These are phyloP conservation scores for Daldinia concentrica DNA, from an alignment of 495 filamentous ascomycete genomes.

Conservation along the genomic window DNA sequence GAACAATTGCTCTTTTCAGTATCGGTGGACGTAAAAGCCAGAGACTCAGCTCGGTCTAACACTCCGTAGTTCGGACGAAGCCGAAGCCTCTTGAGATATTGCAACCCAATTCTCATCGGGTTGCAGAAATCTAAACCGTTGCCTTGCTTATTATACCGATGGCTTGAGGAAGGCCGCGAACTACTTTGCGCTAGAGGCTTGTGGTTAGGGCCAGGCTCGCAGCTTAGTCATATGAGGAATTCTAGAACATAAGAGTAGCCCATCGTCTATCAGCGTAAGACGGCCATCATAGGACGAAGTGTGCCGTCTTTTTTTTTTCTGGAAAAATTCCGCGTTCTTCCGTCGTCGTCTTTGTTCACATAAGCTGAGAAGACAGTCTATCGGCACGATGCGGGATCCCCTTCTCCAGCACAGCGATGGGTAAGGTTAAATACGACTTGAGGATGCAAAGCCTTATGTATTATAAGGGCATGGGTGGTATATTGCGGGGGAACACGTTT, in stretches of 20 bases:
- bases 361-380: constrained; percentile 5
- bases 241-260: constrained; percentile 14
- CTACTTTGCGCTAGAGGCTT: constrained; percentile 21
- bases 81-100: constrained; percentile 24
- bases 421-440: constrained; percentile 13
- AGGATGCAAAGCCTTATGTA: neutral
- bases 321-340: constrained; percentile 16
- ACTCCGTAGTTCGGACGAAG: constrained; percentile 19
- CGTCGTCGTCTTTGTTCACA: neutral
- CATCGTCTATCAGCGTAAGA: constrained; percentile 9
- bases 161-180: constrained; percentile 31
- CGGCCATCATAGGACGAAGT: constrained; percentile 6
- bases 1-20: constrained; percentile 27
- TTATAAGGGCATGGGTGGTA: constrained; percentile 15
- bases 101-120: constrained; percentile 12
- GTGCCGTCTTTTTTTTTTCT: neutral
- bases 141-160: constrained; percentile 19
- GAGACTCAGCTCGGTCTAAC: constrained; percentile 36
- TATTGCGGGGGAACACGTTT: constrained; percentile 10
- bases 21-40: constrained; percentile 19
- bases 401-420: neutral
- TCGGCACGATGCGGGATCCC: neutral
- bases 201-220: neutral
- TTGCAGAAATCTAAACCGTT: constrained; percentile 7
- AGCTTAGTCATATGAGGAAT: constrained; percentile 26